Evolutionary conservation across 75 land plant genomes (phyloP).

Genomic region (Pinus albicaulis): DNA sequence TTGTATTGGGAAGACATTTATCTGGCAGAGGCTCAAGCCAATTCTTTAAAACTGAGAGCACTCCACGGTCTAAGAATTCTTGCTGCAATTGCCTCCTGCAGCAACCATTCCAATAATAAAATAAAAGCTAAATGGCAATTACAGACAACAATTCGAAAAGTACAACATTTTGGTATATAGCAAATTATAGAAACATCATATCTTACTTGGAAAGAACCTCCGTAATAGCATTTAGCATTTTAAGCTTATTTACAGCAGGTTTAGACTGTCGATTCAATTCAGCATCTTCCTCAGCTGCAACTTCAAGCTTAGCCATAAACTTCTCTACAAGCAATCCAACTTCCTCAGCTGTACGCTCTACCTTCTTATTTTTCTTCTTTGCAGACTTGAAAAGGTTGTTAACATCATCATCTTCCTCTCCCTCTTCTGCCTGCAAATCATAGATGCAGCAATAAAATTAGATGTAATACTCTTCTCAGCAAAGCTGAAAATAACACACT

Average conservation of each 20-base stretch:
- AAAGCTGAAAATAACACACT: neutral
- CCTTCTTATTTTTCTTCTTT: conserved; percentile 81
- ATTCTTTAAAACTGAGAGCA: conserved; percentile 69
- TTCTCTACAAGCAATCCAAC: conserved; percentile 85
- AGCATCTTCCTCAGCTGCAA: conserved; percentile 95
- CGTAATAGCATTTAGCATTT: conserved; percentile 75
- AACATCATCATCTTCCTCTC: conserved; percentile 87
- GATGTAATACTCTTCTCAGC: neutral
- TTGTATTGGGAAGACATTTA: conserved; percentile 97
- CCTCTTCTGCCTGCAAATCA: conserved; percentile 78
- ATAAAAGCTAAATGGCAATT: neutral
- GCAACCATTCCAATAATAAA: neutral
- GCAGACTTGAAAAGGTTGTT: conserved; percentile 67
- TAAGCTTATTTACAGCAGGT: conserved; percentile 94
- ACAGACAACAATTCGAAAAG: neutral
- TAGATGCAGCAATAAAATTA: neutral
- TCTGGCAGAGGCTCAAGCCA: conserved; percentile 99
- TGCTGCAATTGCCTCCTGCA: conserved; percentile 91
- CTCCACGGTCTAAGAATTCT: conserved; percentile 97
- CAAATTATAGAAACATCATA: neutral
- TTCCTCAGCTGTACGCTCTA: conserved; percentile 80
- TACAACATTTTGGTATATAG: neutral
- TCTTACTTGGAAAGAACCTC: conserved; percentile 88
- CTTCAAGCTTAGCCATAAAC: conserved; percentile 91
- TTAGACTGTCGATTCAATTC: conserved; percentile 75